Evolutionary conservation across 2,329 filamentous ascomycete genomes (phyloP), one percentile per base, ranked within the genome.

Genomic region (Ceratocystis variospora): DNA sequence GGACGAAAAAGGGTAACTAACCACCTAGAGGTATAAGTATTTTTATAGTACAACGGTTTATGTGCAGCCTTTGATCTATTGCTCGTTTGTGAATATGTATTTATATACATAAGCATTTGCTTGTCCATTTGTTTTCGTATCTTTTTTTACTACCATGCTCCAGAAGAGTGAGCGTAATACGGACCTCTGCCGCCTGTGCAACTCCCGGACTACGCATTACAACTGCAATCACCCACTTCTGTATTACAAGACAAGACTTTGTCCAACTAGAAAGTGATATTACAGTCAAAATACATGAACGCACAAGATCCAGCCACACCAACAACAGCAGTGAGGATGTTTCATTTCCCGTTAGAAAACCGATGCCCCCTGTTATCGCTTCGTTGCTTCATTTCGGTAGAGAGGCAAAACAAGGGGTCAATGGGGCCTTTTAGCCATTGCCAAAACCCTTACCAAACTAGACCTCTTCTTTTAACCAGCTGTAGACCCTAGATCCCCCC

Each of bases 371-470:
- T 5, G 33, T 45, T 7, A 19, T 64, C 48, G 62, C 62, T 46
- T 55, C 7, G 31, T 44, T 44, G 37, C 19, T 55, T 64, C 25
- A 64, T 64, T 55, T 64, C 62, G 62, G 62, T 64, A 64, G 62
- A 64, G 62, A 19, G 44, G 8, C 46, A 64, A 31, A 46, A 45
- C 61, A 62, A 64, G 62, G 37, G 48, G 62, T 31, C 46, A 28
- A 41, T 55, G 46, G 48, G 28, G 17, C 22, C 46, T 17, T 55
- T 64, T 64, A 7, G 45, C 31, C 3, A 45, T 33, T 7, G 31
- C 48, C 17, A 25, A 62, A 46, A 22, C 37, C 33, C 61, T 62
- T 46, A 28, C 28, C n/a, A 5, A n/a, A 15, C 55, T 57, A 33
- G 53, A 22, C 15, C 25, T 59, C 22, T 50, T 22, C 46, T 22